Percentiles rank a stretch among this genome's conserved stretches.
phyloP scores from a whole-genome alignment of 495 filamentous ascomycete species.

The Penicillium ucsense region DNA sequence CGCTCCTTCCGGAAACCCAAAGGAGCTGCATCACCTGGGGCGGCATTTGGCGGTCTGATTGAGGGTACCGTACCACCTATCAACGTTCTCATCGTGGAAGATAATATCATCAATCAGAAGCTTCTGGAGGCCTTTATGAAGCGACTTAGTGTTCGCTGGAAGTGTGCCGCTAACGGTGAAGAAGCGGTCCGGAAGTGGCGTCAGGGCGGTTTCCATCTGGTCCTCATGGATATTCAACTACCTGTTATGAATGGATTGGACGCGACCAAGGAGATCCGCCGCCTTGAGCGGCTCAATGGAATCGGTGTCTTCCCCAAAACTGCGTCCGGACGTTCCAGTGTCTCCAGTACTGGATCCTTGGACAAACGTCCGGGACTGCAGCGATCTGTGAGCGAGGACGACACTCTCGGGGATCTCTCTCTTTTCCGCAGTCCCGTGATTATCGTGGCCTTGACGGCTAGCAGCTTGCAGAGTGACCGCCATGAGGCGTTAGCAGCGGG shows the following conservation, averaged over 20 bases:
- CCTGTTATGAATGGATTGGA: conserved; percentile 95
- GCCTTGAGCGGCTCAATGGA: conserved; percentile 78
- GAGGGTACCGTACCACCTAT: conserved; percentile 87
- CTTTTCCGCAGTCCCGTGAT: conserved; percentile 95
- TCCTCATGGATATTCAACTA: conserved; percentile 97
- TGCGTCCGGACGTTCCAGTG: conserved; percentile 30
- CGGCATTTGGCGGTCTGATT: conserved; percentile 53
- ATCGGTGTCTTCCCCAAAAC: conserved; percentile 75
- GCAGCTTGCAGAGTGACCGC: conserved; percentile 83
- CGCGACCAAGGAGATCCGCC: conserved; percentile 91
- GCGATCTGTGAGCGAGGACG: conserved; percentile 39
- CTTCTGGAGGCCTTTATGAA: conserved; percentile 95
- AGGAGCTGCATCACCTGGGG: conserved; percentile 30
- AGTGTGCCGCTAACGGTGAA: conserved; percentile 86
- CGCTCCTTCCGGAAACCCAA: conserved; percentile 31
- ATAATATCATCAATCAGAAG: conserved; percentile 94
- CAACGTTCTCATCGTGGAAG: conserved; percentile 95
- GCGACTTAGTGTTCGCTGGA: conserved; percentile 93
- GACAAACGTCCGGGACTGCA: conserved; percentile 16
- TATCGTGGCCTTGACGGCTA: conserved; percentile 93
- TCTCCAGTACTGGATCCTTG: conserved; percentile 18
- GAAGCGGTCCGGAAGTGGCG: conserved; percentile 93
- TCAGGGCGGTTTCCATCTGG: conserved; percentile 88
- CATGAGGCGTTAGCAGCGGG: conserved; percentile 93
- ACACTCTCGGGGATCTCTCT: conserved; percentile 54